Conservation (phyloP, 768 basidiomycete species). For the Naganishia vaughanmartiniae region DNA sequence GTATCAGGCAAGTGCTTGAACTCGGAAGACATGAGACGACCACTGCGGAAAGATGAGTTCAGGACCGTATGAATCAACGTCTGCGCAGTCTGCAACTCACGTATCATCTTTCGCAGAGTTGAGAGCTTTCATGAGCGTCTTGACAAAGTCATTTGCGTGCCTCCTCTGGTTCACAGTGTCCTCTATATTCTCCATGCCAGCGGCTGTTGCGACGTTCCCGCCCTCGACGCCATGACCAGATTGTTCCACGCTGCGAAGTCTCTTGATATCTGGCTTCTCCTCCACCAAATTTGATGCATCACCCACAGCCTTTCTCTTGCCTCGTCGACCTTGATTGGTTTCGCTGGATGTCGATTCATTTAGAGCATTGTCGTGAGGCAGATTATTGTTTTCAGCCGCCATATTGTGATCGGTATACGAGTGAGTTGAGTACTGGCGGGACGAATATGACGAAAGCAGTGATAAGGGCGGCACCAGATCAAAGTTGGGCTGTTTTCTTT, state of each 20-base stretch:
- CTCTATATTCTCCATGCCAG: neutral
- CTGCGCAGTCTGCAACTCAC: neutral
- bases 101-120: conserved; percentile 16
- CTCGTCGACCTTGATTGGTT: conserved; percentile 3
- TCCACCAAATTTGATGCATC: neutral
- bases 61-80: neutral
- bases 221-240: neutral
- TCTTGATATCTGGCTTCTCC: conserved; percentile 13
- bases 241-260: conserved; percentile 6
- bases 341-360: conserved; percentile 2
- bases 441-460: conserved; percentile 15
- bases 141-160: conserved; percentile 15
- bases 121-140: conserved; percentile 16
- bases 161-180: neutral
- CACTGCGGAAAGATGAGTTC: neutral
- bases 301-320: neutral
- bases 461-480: neutral
- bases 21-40: conserved; percentile 4
- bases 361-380: neutral
- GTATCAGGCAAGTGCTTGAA: conserved; percentile 14
- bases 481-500: conserved; percentile 18
- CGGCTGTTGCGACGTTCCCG: neutral
- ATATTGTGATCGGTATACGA: neutral
- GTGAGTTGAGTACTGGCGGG: neutral
- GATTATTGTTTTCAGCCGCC: neutral